phyloP scores from a whole-genome alignment of 2,329 filamentous ascomycete species.

The Aspergillus ibericus region DNA sequence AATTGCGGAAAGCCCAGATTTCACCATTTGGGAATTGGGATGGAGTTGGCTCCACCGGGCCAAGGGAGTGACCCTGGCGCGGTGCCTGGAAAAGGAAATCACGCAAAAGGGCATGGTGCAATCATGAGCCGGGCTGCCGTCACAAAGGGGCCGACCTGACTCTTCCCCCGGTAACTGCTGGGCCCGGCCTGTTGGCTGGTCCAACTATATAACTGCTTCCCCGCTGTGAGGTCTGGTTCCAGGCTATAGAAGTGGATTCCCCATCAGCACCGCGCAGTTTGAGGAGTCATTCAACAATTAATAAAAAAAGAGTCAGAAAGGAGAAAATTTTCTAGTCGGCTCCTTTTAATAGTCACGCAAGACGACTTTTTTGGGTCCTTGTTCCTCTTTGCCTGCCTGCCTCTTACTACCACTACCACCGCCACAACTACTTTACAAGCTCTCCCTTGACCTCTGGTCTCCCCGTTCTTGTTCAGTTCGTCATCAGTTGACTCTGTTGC shows the following conservation, averaged over 20 bases:
- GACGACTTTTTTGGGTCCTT: not conserved
- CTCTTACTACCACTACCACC: not conserved
- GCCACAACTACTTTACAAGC: not conserved
- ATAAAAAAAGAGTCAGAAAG: conserved; percentile 13
- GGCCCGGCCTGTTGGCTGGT: conserved; percentile 1
- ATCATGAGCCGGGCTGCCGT: conserved; percentile 16
- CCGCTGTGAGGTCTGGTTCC: conserved; percentile 20
- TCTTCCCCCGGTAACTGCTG: conserved; percentile 13
- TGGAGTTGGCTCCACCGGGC: not conserved
- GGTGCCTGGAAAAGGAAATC: conserved; percentile 18
- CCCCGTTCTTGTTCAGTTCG: not conserved
- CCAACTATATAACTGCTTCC: conserved; percentile 23
- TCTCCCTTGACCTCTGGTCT: conserved; percentile 11
- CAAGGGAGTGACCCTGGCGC: conserved; percentile 19
- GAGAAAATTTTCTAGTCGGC: conserved; percentile 7
- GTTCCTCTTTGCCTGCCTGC: not conserved
- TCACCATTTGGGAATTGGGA: not conserved
- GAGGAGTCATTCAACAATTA: not conserved
- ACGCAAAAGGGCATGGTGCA: conserved; percentile 12
- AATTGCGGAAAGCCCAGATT: not conserved
- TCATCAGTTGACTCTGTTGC: not conserved
- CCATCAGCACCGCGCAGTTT: conserved; percentile 10
- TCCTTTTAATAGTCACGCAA: not conserved
- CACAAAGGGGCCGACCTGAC: conserved; percentile 9
- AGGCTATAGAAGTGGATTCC: conserved; percentile 12